Evolutionary conservation across 495 filamentous ascomycete species (phyloP).

Genomic region (Hypoxylon intermedium): DNA sequence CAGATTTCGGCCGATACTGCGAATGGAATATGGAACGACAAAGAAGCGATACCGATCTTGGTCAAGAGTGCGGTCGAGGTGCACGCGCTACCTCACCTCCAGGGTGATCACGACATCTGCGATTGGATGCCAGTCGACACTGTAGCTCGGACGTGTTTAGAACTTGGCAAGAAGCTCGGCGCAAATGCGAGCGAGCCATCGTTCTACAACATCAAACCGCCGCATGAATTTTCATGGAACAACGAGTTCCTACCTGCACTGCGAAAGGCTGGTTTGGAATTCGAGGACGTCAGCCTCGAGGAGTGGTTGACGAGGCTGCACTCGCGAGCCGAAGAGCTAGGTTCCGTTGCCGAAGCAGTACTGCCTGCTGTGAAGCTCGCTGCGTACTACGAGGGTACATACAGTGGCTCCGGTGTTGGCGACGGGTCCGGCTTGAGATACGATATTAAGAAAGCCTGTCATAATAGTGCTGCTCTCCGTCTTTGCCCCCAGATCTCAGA

Average conservation of each 20-base stretch:
- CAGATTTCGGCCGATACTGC: conserved; percentile 62
- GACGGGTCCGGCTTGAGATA: conserved; percentile 21
- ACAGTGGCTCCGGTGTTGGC: conserved; percentile 24
- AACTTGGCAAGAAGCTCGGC: conserved; percentile 50
- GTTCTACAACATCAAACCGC: conserved; percentile 60
- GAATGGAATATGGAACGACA: conserved; percentile 65
- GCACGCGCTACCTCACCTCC: conserved; percentile 56
- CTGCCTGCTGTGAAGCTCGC: conserved; percentile 56
- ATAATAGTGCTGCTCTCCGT: conserved; percentile 31
- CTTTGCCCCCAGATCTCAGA: conserved; percentile 32
- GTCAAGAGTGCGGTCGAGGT: conserved; percentile 60
- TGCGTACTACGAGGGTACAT: conserved; percentile 56
- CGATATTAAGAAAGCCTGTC: conserved; percentile 30
- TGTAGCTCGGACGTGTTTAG: conserved; percentile 55
- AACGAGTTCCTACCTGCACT: conserved; percentile 53
- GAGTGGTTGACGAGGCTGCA: conserved; percentile 57
- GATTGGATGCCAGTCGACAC: conserved; percentile 66
- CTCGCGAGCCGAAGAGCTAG: conserved; percentile 42
- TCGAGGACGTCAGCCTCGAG: conserved; percentile 51
- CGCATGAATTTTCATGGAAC: conserved; percentile 54
- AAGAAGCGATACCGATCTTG: conserved; percentile 64
- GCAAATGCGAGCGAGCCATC: conserved; percentile 1
- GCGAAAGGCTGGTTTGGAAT: conserved; percentile 46
- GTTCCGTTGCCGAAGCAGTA: conserved; percentile 40
- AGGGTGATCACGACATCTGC: conserved; percentile 47